Conservation (phyloP, 73 alveolate species). For the Paramecium pentaurelia region DNA sequence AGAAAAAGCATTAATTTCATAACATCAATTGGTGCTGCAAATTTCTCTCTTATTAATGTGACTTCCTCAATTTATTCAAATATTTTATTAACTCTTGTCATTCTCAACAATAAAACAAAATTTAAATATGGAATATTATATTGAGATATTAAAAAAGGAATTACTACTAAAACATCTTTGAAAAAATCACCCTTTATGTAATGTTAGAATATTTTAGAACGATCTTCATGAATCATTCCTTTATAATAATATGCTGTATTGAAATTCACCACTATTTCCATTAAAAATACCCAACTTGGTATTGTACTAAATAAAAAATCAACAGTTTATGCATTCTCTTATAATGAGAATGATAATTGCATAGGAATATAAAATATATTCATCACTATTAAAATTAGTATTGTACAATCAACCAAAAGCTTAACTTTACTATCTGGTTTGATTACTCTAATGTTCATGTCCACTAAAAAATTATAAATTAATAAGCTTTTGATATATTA, state of each 20-base stretch:
- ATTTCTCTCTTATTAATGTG: not conserved
- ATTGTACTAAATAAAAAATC: slow-evolving; percentile 1
- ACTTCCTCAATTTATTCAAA: slow-evolving; percentile 21
- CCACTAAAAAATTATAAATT: not conserved
- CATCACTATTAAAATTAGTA: not conserved
- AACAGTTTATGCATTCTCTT: not conserved
- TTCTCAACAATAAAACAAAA: not conserved
- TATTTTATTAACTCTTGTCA: not conserved
- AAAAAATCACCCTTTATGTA: slow-evolving; percentile 1
- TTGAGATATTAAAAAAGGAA: not conserved
- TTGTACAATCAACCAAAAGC: not conserved
- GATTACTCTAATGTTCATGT: not conserved
- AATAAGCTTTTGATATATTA: not conserved
- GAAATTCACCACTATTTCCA: not conserved
- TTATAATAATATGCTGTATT: slow-evolving; percentile 1
- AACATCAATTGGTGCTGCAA: slow-evolving; percentile 24
- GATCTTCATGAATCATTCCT: slow-evolving; percentile 34
- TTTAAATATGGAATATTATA: not conserved
- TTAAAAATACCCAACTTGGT: slow-evolving; percentile 29
- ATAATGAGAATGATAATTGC: not conserved
- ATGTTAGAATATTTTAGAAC: not conserved
- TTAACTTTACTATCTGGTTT: not conserved
- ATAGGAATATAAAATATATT: slow-evolving; percentile 7
- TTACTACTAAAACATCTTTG: not conserved
- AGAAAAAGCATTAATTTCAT: not conserved